phyloP scores from a whole-genome alignment of 495 filamentous ascomycete species.

The Neurospora sp. region DNA sequence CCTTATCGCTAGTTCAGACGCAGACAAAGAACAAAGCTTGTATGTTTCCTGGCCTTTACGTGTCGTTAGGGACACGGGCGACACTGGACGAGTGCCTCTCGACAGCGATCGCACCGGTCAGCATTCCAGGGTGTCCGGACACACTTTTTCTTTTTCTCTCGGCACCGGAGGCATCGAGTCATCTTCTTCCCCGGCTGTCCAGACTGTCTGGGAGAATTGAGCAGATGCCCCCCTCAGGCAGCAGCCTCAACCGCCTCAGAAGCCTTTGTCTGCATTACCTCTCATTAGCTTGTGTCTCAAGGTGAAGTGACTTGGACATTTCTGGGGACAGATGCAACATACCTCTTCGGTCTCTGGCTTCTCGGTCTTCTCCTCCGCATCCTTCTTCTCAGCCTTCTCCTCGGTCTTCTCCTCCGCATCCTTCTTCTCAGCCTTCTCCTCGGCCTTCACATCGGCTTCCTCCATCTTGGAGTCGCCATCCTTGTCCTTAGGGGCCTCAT shows the following conservation, averaged over 20 bases:
- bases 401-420: conserved; percentile 16
- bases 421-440: conserved; percentile 8
- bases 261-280: conserved; percentile 8
- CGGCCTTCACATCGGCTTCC: conserved; percentile 16
- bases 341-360: conserved; percentile 27
- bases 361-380: conserved; percentile 11
- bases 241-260: conserved; percentile 17
- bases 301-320: not conserved
- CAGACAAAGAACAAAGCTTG: not conserved
- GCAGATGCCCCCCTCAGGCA: conserved; percentile 5
- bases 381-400: conserved; percentile 8
- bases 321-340: not conserved
- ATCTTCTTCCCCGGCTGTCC: not conserved
- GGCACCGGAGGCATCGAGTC: not conserved
- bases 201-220: not conserved
- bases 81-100: not conserved
- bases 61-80: not conserved
- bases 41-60: not conserved
- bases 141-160: not conserved
- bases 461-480: conserved; percentile 15
- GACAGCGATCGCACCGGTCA: not conserved
- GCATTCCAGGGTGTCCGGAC: not conserved
- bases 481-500: conserved; percentile 19
- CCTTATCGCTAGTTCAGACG: not conserved
- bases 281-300: not conserved